Evolutionary conservation across 2,329 filamentous ascomycete species (phyloP).

Genomic region (Penicillium sp.): DNA sequence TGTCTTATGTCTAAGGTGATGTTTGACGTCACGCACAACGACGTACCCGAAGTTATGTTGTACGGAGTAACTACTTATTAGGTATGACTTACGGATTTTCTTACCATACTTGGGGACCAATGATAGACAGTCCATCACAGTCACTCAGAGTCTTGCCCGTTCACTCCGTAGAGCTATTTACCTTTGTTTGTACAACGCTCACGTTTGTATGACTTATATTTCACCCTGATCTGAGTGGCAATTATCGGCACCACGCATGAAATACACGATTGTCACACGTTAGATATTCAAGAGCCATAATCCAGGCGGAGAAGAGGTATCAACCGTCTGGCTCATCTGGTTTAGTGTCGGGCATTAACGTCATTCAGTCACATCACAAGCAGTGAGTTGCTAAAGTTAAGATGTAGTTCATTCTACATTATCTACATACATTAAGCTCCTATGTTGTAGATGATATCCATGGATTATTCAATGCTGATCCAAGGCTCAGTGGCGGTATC

Average conservation of each 20-base stretch:
- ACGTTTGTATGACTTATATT: background rate
- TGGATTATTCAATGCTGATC: no score
- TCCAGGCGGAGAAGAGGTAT: background rate
- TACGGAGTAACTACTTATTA: no score
- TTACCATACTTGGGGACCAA: no score
- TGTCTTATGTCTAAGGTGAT: background rate
- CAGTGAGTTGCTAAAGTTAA: no score
- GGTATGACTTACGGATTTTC: no score
- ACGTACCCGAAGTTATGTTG: no score
- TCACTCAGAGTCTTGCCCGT: no score
- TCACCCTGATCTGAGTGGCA: background rate
- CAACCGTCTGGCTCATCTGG: background rate
- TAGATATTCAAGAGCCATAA: background rate
- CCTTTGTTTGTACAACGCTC: background rate
- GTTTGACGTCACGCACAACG: background rate
- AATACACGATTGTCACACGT: background rate
- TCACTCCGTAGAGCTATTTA: background rate
- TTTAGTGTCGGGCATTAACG: background rate
- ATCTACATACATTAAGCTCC: no score
- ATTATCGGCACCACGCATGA: background rate
- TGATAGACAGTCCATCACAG: no score
- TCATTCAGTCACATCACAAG: background rate
- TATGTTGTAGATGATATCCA: no score
- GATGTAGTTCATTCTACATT: no score
- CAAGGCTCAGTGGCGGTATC: no score